Evolutionary conservation across 345 rosid genomes (phyloP).

Genomic region (Populus nigra): DNA sequence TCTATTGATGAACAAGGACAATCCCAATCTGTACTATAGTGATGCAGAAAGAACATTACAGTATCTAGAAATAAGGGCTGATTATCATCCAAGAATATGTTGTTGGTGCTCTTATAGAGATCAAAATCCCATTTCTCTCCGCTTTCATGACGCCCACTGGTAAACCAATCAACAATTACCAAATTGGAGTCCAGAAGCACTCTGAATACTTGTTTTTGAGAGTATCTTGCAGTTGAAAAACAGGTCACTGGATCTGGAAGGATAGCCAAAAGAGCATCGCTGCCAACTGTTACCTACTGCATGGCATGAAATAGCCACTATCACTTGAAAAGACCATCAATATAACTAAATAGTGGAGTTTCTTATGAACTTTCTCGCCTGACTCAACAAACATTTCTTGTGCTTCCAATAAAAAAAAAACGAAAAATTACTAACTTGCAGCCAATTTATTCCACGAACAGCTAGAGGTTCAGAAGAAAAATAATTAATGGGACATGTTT

Average conservation of each 20-base stretch:
- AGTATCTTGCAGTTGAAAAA: slow-evolving; percentile 81
- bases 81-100: slow-evolving; percentile 49
- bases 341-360: not conserved
- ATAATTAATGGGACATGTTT: not conserved
- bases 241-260: slow-evolving; percentile 95
- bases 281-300: slow-evolving; percentile 80
- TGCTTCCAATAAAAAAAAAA: not conserved
- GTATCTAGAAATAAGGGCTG: slow-evolving; percentile 78
- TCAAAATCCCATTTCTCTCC: slow-evolving; percentile 94
- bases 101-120: slow-evolving; percentile 78
- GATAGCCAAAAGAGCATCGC: slow-evolving; percentile 58
- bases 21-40: too few species aligned
- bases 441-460: not conserved
- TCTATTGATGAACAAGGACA: not conserved
- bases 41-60: slow-evolving; percentile 31
- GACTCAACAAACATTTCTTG: not conserved
- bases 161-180: slow-evolving; percentile 87
- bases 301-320: slow-evolving; percentile 22
- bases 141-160: slow-evolving; percentile 86
- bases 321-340: slow-evolving; percentile 9
- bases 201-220: slow-evolving; percentile 78
- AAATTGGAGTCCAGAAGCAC: slow-evolving; percentile 62
- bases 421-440: not conserved
- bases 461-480: not conserved
- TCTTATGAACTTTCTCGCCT: not conserved